phyloP scores from a whole-genome alignment of 345 rosid genomes.

The Populus deltoides region DNA sequence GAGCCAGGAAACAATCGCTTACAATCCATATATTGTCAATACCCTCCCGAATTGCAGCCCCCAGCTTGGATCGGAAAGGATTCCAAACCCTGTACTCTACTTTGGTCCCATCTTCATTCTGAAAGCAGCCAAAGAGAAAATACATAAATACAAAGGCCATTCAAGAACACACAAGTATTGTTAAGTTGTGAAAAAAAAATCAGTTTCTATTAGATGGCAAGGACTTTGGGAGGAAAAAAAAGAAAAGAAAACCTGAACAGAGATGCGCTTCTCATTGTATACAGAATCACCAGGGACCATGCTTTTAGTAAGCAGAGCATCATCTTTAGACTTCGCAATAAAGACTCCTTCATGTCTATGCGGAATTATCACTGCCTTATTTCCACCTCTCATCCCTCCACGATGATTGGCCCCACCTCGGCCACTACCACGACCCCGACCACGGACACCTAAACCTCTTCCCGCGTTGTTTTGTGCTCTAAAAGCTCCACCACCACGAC shows the following conservation, averaged over 20 bases:
- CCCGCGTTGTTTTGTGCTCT: constrained; percentile 8
- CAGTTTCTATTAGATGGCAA: too few species aligned
- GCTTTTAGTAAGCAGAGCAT: constrained; percentile 85
- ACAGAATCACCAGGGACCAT: constrained; percentile 90
- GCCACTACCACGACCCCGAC: constrained; percentile 40
- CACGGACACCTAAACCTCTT: constrained; percentile 45
- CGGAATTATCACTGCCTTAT: constrained; percentile 72
- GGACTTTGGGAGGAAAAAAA: neutral
- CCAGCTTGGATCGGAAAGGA: constrained; percentile 93
- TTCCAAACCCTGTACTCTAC: constrained; percentile 94
- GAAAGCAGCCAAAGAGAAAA: neutral
- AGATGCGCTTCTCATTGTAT: constrained; percentile 81
- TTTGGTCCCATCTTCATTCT: constrained; percentile 92
- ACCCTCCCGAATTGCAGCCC: constrained; percentile 95
- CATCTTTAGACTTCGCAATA: constrained; percentile 86
- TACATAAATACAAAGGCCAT: too few species aligned
- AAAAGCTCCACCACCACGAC: constrained; percentile 33
- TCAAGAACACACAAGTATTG: neutral
- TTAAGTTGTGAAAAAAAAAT: too few species aligned
- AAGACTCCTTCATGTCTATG: constrained; percentile 87
- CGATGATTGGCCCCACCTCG: constrained; percentile 51
- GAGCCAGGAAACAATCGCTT: constrained; percentile 19
- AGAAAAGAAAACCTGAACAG: constrained; percentile 58
- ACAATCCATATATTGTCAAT: constrained; percentile 96
- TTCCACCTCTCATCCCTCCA: constrained; percentile 88